Conservation (phyloP, 2,329 filamentous ascomycete species). For the Fusarium cicatricum region DNA sequence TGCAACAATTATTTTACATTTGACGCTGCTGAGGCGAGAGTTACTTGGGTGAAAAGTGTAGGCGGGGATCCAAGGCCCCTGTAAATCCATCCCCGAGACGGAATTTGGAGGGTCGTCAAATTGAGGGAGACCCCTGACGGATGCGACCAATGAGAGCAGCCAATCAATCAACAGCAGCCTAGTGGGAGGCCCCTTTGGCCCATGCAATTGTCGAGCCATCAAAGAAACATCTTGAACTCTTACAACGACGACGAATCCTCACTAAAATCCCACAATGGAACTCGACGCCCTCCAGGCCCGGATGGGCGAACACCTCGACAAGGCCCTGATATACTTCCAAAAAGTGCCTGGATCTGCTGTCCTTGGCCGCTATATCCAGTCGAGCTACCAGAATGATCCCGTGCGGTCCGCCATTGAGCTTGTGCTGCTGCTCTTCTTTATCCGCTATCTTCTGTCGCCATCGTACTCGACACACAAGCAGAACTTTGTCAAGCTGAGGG, state of each 20-base stretch:
- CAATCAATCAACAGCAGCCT: slow-evolving; percentile 12
- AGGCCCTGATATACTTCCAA: slow-evolving; percentile 75
- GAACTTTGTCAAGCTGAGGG: slow-evolving; percentile 86
- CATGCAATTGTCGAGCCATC: slow-evolving; percentile 5
- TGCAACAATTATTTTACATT: slow-evolving; percentile 8
- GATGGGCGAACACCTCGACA: slow-evolving; percentile 60
- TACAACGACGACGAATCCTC: background rate
- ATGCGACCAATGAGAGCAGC: slow-evolving; percentile 4
- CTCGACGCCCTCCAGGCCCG: slow-evolving; percentile 65
- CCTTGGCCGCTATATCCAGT: slow-evolving; percentile 92
- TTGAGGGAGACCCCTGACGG: slow-evolving; percentile 18
- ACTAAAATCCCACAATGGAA: slow-evolving; percentile 59
- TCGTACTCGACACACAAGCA: slow-evolving; percentile 92
- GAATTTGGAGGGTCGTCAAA: too few relatives aligned
- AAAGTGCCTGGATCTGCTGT: slow-evolving; percentile 94
- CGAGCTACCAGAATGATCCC: slow-evolving; percentile 97
- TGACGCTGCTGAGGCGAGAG: too few relatives aligned
- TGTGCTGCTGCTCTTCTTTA: slow-evolving; percentile 92
- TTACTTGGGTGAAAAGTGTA: background rate
- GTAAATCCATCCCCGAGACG: too few relatives aligned
- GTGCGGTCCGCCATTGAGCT: slow-evolving; percentile 93
- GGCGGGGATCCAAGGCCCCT: too few relatives aligned
- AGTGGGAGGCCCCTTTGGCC: slow-evolving; percentile 27
- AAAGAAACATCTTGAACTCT: background rate
- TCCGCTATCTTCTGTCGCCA: slow-evolving; percentile 89